Evolutionary conservation across 768 basidiomycete species (phyloP).

Genomic region (Termitomyces sp.): DNA sequence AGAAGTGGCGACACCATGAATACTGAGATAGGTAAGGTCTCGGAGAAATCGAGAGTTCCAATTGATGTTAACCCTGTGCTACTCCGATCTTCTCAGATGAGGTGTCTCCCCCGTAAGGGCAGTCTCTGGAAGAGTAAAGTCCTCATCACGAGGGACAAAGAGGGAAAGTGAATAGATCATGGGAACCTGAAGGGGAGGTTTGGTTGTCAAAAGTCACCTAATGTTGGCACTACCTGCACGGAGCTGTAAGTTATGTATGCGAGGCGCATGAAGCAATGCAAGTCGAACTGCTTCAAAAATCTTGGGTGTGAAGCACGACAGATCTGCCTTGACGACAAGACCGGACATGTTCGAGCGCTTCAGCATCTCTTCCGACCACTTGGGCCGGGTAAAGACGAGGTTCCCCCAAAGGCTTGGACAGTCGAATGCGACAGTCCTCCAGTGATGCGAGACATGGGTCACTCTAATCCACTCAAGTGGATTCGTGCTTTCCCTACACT

Average conservation of each 20-base stretch:
- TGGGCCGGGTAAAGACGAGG: constrained; percentile 25
- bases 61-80: constrained; percentile 27
- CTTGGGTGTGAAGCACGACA: constrained; percentile 21
- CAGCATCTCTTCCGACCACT: constrained; percentile 39
- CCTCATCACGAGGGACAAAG: constrained; percentile 14
- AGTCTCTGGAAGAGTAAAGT: constrained; percentile 18
- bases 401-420: constrained; percentile 37
- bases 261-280: constrained; percentile 25
- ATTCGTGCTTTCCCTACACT: constrained; percentile 2
- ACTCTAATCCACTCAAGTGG: constrained; percentile 30
- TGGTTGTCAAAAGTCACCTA: constrained; percentile 20
- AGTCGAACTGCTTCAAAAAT: constrained; percentile 23
- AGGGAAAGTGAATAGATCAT: constrained; percentile 27
- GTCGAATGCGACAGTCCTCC: constrained; percentile 38
- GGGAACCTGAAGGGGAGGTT: constrained; percentile 22
- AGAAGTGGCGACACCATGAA: constrained; percentile 21
- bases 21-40: constrained; percentile 31
- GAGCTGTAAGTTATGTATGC: constrained; percentile 29
- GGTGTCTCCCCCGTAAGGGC: constrained; percentile 28
- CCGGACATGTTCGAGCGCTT: constrained; percentile 38
- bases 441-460: constrained; percentile 36
- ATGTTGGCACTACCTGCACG: constrained; percentile 18
- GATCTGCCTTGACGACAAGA: constrained; percentile 22
- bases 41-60: constrained; percentile 31
- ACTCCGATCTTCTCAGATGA: constrained; percentile 28